Evolutionary conservation across 2,329 filamentous ascomycete species (phyloP).

Genomic region (Ceratocystis lukuohia): DNA sequence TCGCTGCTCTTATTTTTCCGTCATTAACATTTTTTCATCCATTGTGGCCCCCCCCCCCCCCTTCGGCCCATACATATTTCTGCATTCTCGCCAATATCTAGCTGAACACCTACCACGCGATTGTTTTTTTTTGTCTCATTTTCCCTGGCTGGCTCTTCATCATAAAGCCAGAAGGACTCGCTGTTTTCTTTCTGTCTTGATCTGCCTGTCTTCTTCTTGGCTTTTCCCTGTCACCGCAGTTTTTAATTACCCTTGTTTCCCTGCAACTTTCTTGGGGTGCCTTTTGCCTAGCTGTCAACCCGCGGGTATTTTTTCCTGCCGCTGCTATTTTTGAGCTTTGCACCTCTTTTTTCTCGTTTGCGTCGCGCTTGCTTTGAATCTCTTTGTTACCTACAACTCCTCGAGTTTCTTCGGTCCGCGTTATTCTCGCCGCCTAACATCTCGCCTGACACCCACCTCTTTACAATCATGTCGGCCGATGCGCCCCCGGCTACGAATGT

Average conservation of each 20-base stretch:
- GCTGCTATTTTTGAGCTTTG: background rate
- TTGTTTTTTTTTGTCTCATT: background rate
- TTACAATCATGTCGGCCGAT: constrained; percentile 7
- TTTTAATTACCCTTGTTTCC: constrained; percentile 9
- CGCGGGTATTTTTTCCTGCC: background rate
- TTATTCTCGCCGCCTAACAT: too few species aligned
- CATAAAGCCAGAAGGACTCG: background rate
- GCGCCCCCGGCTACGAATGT: background rate
- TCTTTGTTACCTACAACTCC: too few species aligned
- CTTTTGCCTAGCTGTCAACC: background rate
- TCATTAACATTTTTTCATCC: constrained; percentile 17
- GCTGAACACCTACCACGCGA: background rate
- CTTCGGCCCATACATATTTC: too few species aligned
- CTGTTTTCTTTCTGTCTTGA: background rate
- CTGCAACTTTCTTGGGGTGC: background rate
- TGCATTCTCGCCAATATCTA: background rate
- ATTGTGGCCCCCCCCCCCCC: background rate
- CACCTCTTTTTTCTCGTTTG: too few species aligned
- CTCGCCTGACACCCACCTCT: too few species aligned
- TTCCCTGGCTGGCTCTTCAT: background rate
- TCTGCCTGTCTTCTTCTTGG: background rate
- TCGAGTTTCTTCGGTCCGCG: too few species aligned
- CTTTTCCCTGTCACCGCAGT: background rate
- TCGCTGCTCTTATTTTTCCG: constrained; percentile 8
- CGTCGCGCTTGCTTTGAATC: too few species aligned